Evolutionary conservation across 2,329 filamentous ascomycete species (phyloP).

Genomic region (Gaeumannomyces sp.): DNA sequence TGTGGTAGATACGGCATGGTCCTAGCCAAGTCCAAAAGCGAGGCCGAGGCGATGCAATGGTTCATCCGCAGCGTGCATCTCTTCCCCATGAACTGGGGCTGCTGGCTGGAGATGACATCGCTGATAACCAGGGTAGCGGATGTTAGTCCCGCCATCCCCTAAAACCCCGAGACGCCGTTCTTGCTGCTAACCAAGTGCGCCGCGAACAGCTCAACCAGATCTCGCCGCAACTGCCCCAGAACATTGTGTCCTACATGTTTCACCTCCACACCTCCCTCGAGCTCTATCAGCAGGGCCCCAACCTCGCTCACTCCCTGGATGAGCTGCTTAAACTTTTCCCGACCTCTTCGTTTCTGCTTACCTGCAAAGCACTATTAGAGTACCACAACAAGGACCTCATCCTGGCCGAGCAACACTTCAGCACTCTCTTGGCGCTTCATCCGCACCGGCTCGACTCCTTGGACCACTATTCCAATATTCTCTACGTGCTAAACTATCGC

Average conservation of each 20-base stretch:
- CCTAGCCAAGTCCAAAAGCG: slow-evolving; percentile 84
- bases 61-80: slow-evolving; percentile 82
- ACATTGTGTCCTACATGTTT: slow-evolving; percentile 91
- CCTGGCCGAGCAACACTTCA: slow-evolving; percentile 60
- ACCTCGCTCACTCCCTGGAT: slow-evolving; percentile 66
- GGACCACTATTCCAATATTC: slow-evolving; percentile 94
- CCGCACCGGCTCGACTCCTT: slow-evolving; percentile 75
- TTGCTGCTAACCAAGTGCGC: slow-evolving; percentile 20
- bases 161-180: too few species aligned
- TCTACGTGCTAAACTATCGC: slow-evolving; percentile 84
- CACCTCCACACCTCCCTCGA: slow-evolving; percentile 87
- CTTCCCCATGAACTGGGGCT: slow-evolving; percentile 94
- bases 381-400: slow-evolving; percentile 86
- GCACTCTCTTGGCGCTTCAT: slow-evolving; percentile 73
- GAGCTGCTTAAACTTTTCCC: slow-evolving; percentile 83
- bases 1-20: slow-evolving; percentile 71
- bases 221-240: slow-evolving; percentile 69
- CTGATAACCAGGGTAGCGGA: slow-evolving; percentile 76
- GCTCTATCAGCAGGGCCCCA: slow-evolving; percentile 77
- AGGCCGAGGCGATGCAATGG: slow-evolving; percentile 76
- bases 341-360: slow-evolving; percentile 79
- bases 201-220: slow-evolving; percentile 60
- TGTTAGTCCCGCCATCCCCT: slow-evolving; percentile 40
- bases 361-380: slow-evolving; percentile 77
- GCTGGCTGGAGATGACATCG: slow-evolving; percentile 86